A percentile compares a stretch with the other conserved stretches of the same genome.
These are phyloP conservation scores for Kwoniella mangroviensis DNA, from an alignment of 768 basidiomycete genomes.

Conservation along the genomic window DNA sequence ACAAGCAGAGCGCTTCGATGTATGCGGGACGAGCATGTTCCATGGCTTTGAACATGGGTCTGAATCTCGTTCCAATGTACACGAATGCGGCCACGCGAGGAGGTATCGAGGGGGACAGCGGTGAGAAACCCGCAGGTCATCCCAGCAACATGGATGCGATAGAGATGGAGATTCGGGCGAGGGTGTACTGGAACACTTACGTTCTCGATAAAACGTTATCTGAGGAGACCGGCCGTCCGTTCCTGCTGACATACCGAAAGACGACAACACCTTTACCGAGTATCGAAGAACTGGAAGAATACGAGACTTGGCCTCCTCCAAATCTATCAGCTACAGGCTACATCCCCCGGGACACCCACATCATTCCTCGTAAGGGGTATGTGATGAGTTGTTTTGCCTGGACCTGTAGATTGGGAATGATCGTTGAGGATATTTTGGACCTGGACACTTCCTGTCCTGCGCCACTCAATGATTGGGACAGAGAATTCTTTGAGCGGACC, in stretches of 20 bases:
- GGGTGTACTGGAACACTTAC: conserved; percentile 48
- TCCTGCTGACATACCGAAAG: conserved; percentile 37
- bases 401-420: conserved; percentile 39
- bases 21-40: conserved; percentile 39
- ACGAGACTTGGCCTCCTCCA: conserved; percentile 48
- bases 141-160: background rate
- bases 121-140: background rate
- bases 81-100: background rate
- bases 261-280: conserved; percentile 42
- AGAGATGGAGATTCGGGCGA: conserved; percentile 32
- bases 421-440: conserved; percentile 46
- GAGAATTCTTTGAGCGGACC: conserved; percentile 14
- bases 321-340: conserved; percentile 23
- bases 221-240: conserved; percentile 52
- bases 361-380: conserved; percentile 31
- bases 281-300: conserved; percentile 42
- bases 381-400: conserved; percentile 39
- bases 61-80: conserved; percentile 31
- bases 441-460: conserved; percentile 32
- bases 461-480: conserved; percentile 19
- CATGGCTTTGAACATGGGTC: conserved; percentile 43
- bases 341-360: conserved; percentile 7
- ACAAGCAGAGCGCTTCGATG: conserved; percentile 42
- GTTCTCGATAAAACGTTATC: conserved; percentile 44
- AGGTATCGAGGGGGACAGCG: background rate